Conservation (phyloP, 495 filamentous ascomycete species). For the Baudoinia panamericana region DNA sequence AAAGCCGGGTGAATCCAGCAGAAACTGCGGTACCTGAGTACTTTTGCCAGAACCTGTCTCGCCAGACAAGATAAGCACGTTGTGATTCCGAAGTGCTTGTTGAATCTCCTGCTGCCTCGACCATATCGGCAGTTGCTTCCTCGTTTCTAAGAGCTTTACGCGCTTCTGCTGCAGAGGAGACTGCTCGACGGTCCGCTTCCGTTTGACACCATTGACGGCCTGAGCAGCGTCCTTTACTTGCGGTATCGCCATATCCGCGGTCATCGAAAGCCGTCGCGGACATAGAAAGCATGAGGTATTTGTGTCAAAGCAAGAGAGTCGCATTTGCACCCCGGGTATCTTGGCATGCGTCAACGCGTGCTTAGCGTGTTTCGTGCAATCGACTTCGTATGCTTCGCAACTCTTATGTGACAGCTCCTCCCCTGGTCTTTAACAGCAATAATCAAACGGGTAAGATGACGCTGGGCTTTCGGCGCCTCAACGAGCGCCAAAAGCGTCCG, state of each 20-base stretch:
- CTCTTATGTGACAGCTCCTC: too few species aligned
- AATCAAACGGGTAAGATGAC: conserved; percentile 39
- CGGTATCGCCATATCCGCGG: too few species aligned
- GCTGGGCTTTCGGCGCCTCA: conserved; percentile 53
- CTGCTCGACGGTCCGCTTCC: conserved; percentile 8
- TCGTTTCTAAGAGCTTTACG: conserved; percentile 9
- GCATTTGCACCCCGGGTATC: too few species aligned
- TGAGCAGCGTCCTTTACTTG: background rate
- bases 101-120: conserved; percentile 56
- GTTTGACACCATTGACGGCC: background rate
- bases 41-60: conserved; percentile 95
- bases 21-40: conserved; percentile 89
- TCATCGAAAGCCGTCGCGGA: too few species aligned
- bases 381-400: too few species aligned
- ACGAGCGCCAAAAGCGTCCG: conserved; percentile 49
- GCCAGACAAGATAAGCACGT: conserved; percentile 77
- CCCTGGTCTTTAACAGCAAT: background rate
- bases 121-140: conserved; percentile 60
- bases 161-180: conserved; percentile 12
- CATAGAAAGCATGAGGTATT: too few species aligned
- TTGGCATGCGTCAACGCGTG: too few species aligned
- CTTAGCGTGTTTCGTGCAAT: conserved; percentile 2
- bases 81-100: conserved; percentile 44
- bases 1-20: conserved; percentile 65
- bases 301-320: too few species aligned